Conservation (phyloP, 257 asterid genomes). For the Oldenlandia corymbosa region DNA sequence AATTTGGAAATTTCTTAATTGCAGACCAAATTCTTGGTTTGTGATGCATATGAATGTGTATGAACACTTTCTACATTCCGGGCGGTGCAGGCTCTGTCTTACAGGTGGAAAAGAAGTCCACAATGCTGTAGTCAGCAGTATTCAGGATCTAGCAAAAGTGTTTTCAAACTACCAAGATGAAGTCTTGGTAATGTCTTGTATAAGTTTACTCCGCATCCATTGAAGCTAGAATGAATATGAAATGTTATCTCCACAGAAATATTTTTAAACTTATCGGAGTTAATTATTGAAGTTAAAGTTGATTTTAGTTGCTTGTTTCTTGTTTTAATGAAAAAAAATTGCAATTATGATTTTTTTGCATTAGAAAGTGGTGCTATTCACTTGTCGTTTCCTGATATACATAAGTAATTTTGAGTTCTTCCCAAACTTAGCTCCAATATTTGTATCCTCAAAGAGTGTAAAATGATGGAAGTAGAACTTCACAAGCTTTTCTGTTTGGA, state of each 20-base stretch:
- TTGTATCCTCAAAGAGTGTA: neutral
- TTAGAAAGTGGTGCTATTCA: neutral
- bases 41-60: neutral
- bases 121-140: slow-evolving; percentile 89
- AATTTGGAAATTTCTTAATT: neutral
- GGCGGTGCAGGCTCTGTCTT: slow-evolving; percentile 78
- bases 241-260: neutral
- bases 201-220: neutral
- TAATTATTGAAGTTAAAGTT: slow-evolving; percentile 1
- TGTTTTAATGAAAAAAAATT: neutral
- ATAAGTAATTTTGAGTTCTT: neutral
- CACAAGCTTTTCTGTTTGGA: too few relatives aligned
- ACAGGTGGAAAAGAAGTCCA: slow-evolving; percentile 92
- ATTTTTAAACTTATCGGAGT: neutral
- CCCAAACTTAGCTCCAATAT: neutral
- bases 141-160: slow-evolving; percentile 90
- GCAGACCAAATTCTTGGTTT: slow-evolving; percentile 5
- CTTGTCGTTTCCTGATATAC: neutral
- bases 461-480: neutral
- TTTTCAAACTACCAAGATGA: slow-evolving; percentile 84
- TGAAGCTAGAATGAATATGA: neutral
- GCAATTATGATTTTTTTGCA: neutral
- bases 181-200: slow-evolving; percentile 60
- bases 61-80: slow-evolving; percentile 15
- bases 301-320: neutral